Evolutionary conservation across 163 green algal genomes (phyloP).

Genomic region (Scenedesmus sp.): DNA sequence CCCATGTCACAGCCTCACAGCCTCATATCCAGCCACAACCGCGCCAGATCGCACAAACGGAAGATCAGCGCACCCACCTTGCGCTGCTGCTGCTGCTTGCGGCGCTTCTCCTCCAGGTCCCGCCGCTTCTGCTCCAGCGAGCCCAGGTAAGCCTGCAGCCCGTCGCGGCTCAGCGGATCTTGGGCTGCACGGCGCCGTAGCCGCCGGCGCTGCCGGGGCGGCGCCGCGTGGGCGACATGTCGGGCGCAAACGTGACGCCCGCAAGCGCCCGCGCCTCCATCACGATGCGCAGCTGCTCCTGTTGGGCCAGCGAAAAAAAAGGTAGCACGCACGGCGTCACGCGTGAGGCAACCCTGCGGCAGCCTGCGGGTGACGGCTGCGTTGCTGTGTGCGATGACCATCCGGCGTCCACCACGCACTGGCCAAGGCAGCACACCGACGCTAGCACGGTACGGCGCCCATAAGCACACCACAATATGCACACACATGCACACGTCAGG

Average conservation of each 20-base stretch:
- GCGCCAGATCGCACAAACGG: too few relatives aligned
- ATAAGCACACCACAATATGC: too few relatives aligned
- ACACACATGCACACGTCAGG: neutral
- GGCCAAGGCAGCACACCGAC: too few relatives aligned
- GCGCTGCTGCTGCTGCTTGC: neutral
- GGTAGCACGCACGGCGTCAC: neutral
- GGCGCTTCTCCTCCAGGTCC: neutral
- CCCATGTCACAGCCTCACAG: neutral
- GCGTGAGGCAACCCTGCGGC: neutral
- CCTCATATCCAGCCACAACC: too few relatives aligned
- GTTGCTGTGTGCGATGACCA: too few relatives aligned
- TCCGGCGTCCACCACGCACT: too few relatives aligned
- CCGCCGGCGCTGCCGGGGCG: slow-evolving; percentile 1
- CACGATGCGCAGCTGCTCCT: slow-evolving; percentile 45
- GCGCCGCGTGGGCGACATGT: slow-evolving; percentile 27
- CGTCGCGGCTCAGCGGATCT: neutral
- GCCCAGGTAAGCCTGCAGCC: slow-evolving; percentile 30
- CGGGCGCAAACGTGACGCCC: slow-evolving; percentile 34
- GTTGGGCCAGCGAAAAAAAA: neutral
- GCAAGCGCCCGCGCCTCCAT: neutral
- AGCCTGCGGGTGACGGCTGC: too few relatives aligned
- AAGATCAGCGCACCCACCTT: neutral
- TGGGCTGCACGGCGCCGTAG: slow-evolving; percentile 19
- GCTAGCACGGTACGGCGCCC: too few relatives aligned
- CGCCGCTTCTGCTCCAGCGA: slow-evolving; percentile 21